Percentiles rank a stretch among this genome's conserved stretches.
Conservation (phyloP, 2,329 filamentous ascomycete genomes). For the Cryphonectria parasitica region DNA sequence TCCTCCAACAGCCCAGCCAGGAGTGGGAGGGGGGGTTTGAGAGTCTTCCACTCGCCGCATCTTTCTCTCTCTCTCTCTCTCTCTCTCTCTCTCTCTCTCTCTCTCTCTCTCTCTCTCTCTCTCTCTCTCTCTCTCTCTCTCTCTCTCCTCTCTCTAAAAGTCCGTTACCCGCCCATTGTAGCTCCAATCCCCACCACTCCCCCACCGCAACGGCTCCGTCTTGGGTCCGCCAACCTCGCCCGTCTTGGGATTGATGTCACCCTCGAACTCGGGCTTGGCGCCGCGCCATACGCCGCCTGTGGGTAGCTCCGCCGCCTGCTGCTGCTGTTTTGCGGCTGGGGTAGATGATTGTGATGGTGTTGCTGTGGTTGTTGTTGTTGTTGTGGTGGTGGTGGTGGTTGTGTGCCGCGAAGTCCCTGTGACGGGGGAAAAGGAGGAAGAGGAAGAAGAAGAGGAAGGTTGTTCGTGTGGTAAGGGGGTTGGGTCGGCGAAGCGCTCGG, state of each 20-base stretch:
- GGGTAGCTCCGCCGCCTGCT: neutral
- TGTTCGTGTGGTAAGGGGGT: constrained; percentile 34
- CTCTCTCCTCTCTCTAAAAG: constrained; percentile 53
- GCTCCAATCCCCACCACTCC: constrained; percentile 77
- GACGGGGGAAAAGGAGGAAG: constrained; percentile 31
- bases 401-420: constrained; percentile 35
- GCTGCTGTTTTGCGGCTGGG: no score
- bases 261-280: constrained; percentile 88
- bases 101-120: neutral
- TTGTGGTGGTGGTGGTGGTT: constrained; percentile 33
- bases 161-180: constrained; percentile 95
- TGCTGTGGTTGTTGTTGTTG: constrained; percentile 33
- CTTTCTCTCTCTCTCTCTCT: neutral
- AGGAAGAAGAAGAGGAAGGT: neutral
- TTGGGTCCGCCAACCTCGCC: constrained; percentile 96
- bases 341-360: constrained; percentile 24
- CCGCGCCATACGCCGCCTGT: constrained; percentile 70
- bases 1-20: neutral
- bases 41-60: no score
- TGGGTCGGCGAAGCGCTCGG: constrained; percentile 47
- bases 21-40: no score
- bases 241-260: constrained; percentile 88
- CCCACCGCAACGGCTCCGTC: constrained; percentile 94
- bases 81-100: neutral
- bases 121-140: no score